phyloP scores from a whole-genome alignment of 2,329 filamentous ascomycete species.

The Fusarium sp. region DNA sequence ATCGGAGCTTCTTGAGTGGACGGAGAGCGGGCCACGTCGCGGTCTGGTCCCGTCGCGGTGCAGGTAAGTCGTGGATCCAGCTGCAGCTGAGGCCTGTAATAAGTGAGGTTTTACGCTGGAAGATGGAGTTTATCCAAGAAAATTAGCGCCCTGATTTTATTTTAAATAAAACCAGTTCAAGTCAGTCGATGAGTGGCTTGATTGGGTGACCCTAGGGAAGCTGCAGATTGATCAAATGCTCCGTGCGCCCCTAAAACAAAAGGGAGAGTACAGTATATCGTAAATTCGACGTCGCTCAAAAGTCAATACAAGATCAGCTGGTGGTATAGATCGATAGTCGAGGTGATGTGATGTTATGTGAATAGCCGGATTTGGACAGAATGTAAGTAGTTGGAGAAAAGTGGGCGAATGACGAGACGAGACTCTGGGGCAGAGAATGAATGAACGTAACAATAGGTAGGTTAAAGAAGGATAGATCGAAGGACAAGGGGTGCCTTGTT shows the following conservation, averaged over 20 bases:
- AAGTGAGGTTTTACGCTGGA: slow-evolving; percentile 26
- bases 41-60: slow-evolving; percentile 34
- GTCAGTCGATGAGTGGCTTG: slow-evolving; percentile 11
- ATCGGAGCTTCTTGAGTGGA: slow-evolving; percentile 26
- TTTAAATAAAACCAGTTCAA: slow-evolving; percentile 13
- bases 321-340: background rate
- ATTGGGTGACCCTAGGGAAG: slow-evolving; percentile 12
- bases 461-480: slow-evolving; percentile 5
- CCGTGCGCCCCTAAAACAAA: slow-evolving; percentile 16
- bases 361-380: slow-evolving; percentile 25
- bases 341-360: background rate
- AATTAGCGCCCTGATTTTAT: slow-evolving; percentile 31
- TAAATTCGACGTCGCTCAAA: slow-evolving; percentile 19
- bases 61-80: slow-evolving; percentile 13
- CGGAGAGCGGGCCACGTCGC: slow-evolving; percentile 42
- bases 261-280: background rate
- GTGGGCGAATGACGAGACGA: slow-evolving; percentile 5
- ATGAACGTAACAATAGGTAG: slow-evolving; percentile 6
- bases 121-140: slow-evolving; percentile 1
- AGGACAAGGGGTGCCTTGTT: slow-evolving; percentile 3
- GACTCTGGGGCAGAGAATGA: slow-evolving; percentile 2
- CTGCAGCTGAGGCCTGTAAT: slow-evolving; percentile 29
- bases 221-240: slow-evolving; percentile 17
- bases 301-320: slow-evolving; percentile 17
- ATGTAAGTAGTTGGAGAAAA: slow-evolving; percentile 3